phyloP scores from a whole-genome alignment of 1,284 basidiomycete species.

The Termitomyces sp. region DNA sequence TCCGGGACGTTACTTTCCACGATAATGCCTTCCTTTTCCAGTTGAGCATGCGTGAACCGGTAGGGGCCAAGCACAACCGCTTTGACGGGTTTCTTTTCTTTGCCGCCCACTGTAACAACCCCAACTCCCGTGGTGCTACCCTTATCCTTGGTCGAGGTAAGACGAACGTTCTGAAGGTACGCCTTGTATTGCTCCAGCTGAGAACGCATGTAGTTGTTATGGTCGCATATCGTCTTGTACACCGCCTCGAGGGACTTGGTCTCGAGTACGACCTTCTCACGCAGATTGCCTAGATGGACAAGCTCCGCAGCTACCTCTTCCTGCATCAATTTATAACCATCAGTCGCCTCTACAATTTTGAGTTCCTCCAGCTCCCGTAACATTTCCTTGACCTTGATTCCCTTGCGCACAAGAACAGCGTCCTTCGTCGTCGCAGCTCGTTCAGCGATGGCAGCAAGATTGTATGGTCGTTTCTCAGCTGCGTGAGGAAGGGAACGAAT shows the following conservation, averaged over 20 bases:
- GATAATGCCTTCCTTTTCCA: conserved; percentile 99
- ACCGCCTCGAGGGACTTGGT: conserved; percentile 91
- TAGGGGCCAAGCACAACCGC: conserved; percentile 91
- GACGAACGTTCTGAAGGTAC: conserved; percentile 94
- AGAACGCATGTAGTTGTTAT: conserved; percentile 94
- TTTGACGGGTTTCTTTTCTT: conserved; percentile 91
- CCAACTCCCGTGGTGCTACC: conserved; percentile 84
- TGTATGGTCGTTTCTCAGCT: conserved; percentile 82
- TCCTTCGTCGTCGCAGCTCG: conserved; percentile 96
- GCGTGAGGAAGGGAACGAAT: conserved; percentile 90
- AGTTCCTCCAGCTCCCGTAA: conserved; percentile 92
- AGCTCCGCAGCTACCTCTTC: conserved; percentile 96
- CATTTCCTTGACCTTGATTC: conserved; percentile 99
- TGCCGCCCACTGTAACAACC: conserved; percentile 93
- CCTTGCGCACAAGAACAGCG: conserved; percentile 88
- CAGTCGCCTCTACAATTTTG: conserved; percentile 77
- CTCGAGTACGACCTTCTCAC: conserved; percentile 93
- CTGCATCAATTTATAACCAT: conserved; percentile 92
- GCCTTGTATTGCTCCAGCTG: conserved; percentile 99
- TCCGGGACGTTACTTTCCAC: conserved; percentile 98
- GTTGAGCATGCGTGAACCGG: conserved; percentile 93
- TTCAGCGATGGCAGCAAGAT: conserved; percentile 88
- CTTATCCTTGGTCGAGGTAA: conserved; percentile 85
- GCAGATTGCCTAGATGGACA: conserved; percentile 91
- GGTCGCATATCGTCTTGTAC: conserved; percentile 98